Evolutionary conservation across 805 yeast species (phyloP), one percentile per base, ranked within the genome.

Genomic region (Wickerhamiella spandovensis): DNA sequence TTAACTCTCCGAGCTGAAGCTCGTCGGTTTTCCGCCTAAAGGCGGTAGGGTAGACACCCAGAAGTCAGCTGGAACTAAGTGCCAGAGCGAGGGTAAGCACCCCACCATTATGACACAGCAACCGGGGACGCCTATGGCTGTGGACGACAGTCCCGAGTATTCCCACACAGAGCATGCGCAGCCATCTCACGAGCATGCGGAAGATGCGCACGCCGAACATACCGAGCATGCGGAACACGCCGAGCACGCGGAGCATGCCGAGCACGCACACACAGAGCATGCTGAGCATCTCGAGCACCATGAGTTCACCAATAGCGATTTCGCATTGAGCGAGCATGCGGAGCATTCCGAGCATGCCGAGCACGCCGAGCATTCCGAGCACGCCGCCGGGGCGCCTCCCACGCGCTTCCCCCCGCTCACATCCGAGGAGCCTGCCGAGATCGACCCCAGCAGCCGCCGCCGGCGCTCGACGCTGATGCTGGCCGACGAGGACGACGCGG

Each of bases 401-500:
- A 21, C 7, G 21, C 20, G 44, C 13, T 5, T 20, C 35, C 46
- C 37, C 38, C 13, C 35, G 9, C 35, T 46, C n/a, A 42, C 43
- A 10, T 2, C 5, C 13, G 45, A 42, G 13, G 41, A 22, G 15
- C 43, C 25, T 13, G 39, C 39, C 44, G 23, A 23, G 18, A 8
- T 20, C 35, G 37, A 8, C 20, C 53, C 56, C 21, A 57, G 56
- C 3, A 38, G 48, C 2, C 21, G 52, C 30, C 44, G 55, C 41
- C 55, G 60, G 5, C 52, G 58, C 10, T 52, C 56, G 51, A 58
- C 59, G 17, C 47, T 58, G 25, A 53, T 58, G 57, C 54, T 56
- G n/a, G 47, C 51, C 21, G 60, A 56, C 24, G 50, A 48, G 18
- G 50, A 48, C 35, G 46, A 42, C 15, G 12, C 35, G 15, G 59